phyloP scores from a whole-genome alignment of 805 yeast species.

The Candida suzukii region DNA sequence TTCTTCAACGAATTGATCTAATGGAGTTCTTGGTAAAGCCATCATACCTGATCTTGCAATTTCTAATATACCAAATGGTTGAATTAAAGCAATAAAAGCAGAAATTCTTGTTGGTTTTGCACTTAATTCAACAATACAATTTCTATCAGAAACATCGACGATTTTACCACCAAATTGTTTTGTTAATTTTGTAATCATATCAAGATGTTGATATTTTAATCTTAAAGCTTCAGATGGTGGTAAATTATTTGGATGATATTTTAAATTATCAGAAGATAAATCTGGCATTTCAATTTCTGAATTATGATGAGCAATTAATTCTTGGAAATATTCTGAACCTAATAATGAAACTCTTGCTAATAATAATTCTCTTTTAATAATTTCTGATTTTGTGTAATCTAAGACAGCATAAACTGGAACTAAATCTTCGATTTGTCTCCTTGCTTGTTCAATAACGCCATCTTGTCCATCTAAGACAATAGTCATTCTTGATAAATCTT shows the following conservation, averaged over 20 bases:
- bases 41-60: constrained; percentile 98
- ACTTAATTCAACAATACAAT: constrained; percentile 87
- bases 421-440: constrained; percentile 95
- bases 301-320: constrained; percentile 80
- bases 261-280: constrained; percentile 32
- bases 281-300: constrained; percentile 37
- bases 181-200: constrained; percentile 73
- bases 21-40: constrained; percentile 95
- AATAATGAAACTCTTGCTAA: constrained; percentile 87
- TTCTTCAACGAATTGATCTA: constrained; percentile 42
- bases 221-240: constrained; percentile 89
- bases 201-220: constrained; percentile 85
- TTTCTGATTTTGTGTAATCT: constrained; percentile 86
- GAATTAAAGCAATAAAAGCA: constrained; percentile 79
- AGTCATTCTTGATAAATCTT: constrained; percentile 94
- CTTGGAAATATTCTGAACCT: constrained; percentile 98
- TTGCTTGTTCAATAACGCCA: constrained; percentile 94
- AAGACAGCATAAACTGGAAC: constrained; percentile 98
- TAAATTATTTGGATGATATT: constrained; percentile 83
- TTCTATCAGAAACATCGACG: constrained; percentile 87
- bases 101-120: constrained; percentile 91
- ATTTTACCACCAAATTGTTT: constrained; percentile 88
- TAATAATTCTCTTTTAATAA: constrained; percentile 84
- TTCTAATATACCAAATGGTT: constrained; percentile 95
- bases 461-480: constrained; percentile 91